A percentile compares a stretch with the other conserved stretches of the same genome.
Evolutionary conservation across 2,329 filamentous ascomycete genomes (phyloP).

Genomic region (Verticillium alfalfae): DNA sequence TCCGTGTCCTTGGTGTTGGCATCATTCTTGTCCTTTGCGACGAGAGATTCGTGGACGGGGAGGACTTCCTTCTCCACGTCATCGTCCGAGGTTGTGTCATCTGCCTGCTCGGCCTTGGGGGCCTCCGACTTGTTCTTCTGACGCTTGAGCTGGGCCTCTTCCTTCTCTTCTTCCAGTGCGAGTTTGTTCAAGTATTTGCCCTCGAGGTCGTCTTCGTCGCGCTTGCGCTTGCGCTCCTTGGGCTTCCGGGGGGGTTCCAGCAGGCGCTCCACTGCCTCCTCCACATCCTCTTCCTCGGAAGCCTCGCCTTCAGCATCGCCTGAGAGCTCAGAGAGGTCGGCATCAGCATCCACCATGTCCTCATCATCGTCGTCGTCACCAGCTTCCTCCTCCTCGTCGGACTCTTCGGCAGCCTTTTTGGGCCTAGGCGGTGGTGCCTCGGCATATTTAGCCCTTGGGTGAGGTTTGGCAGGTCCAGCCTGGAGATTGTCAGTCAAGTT

Average conservation of each 20-base stretch:
- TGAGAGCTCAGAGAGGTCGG: conserved; percentile 1
- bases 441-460: conserved; percentile 38
- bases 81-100: conserved; percentile 20
- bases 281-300: conserved; percentile 15
- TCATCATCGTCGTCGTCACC: conserved; percentile 21
- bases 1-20: conserved; percentile 52
- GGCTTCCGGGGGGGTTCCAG: conserved; percentile 30
- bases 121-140: conserved; percentile 33
- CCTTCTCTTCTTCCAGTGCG: conserved; percentile 48
- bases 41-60: conserved; percentile 53
- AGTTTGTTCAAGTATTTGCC: conserved; percentile 64
- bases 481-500: conserved; percentile 20
- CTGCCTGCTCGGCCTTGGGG: conserved; percentile 25
- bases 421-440: conserved; percentile 24
- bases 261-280: conserved; percentile 33
- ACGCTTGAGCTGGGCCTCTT: conserved; percentile 50
- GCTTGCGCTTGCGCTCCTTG: conserved; percentile 59
- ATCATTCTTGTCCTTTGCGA: conserved; percentile 40
- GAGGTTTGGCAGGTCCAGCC: conserved; percentile 45
- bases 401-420: conserved; percentile 24
- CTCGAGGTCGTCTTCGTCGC: conserved; percentile 66
- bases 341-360: conserved; percentile 18
- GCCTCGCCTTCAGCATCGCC: conserved; percentile 1
- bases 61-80: conserved; percentile 40
- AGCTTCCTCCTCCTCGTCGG: conserved; percentile 22